Evolutionary conservation across 2,329 filamentous ascomycete species (phyloP), one percentile per base, ranked within the genome.

Genomic region (Penicillium griseofulvum): DNA sequence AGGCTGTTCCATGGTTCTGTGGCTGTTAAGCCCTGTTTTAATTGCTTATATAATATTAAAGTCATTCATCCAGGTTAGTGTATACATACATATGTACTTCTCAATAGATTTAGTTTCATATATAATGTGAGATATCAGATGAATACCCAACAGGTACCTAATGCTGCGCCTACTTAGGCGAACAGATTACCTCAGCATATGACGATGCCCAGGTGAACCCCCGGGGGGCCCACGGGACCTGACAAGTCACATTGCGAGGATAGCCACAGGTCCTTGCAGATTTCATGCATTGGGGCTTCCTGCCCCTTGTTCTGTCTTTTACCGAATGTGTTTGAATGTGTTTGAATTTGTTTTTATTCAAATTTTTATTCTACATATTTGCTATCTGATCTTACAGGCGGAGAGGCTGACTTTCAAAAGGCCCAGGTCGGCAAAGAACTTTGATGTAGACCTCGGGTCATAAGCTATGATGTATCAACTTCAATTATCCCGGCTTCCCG

Each of bases 231-330:
- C 39, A 51, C 47, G 8, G 33, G 31, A 6, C 8, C 63, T 49
- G 65, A 69, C 67, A 58, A 68, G 67, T 70, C 67, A 71, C 57
- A 68, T 68, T 49, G 54, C 59, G 53, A 63, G 66, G 58, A 57
- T 42, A 43, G 47, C 61, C 54, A 58, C 58, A 59, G 58, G 58
- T 69, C 66, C 67, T 70, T 71, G 66, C 65, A 68, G 63, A 65
- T 63, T 61, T 58, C 57, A 51, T 65, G 63, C 63, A 61, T 55
- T 49, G 49, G 26, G 26, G 36, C 41, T 55, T 47, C 37, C 49
- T 31, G 42, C 54, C 49, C 50, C 47, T 58, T 57, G 56, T 48
- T 42, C 33, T 34, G 17, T 36, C 26, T 26, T 44, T 49, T 33
- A 43, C 31, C 36, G 17, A 47, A 8, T 28, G 28, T 48, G 24